phyloP scores from a whole-genome alignment of 805 yeast genomes.

The Sungouiozyma intestinalis region DNA sequence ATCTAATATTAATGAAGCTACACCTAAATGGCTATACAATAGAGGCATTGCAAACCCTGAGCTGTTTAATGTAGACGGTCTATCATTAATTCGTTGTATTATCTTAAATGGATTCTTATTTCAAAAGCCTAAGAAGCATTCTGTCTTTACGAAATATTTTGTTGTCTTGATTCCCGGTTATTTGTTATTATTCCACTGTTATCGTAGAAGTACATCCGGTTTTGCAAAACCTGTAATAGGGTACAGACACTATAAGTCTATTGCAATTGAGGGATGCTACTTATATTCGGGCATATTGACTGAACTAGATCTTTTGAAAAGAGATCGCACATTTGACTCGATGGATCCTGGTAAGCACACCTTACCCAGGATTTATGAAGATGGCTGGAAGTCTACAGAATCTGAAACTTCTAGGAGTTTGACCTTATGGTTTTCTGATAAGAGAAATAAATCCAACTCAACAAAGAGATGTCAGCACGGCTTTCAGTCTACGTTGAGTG shows the following conservation, averaged over 20 bases:
- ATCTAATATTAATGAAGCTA: constrained; percentile 37
- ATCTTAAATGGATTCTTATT: constrained; percentile 57
- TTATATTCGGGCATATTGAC: constrained; percentile 63
- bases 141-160: constrained; percentile 50
- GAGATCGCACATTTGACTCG: constrained; percentile 37
- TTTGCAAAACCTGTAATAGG: constrained; percentile 38
- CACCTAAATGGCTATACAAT: constrained; percentile 45
- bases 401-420: constrained; percentile 68
- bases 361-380: constrained; percentile 63
- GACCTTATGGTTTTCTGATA: constrained; percentile 55
- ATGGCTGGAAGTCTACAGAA: constrained; percentile 80
- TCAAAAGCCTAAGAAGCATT: constrained; percentile 58
- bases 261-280: constrained; percentile 60
- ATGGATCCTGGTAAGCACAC: constrained; percentile 44
- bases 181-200: constrained; percentile 46
- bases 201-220: constrained; percentile 37
- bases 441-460: constrained; percentile 38
- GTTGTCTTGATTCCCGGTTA: constrained; percentile 65
- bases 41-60: constrained; percentile 42
- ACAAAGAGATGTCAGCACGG: constrained; percentile 20
- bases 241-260: constrained; percentile 43
- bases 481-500: constrained; percentile 1
- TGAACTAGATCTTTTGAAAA: constrained; percentile 41
- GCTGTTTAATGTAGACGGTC: constrained; percentile 44
- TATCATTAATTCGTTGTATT: constrained; percentile 50